Conservation (phyloP, 352 stramenopile genomes). For the Lagenidium giganteum region DNA sequence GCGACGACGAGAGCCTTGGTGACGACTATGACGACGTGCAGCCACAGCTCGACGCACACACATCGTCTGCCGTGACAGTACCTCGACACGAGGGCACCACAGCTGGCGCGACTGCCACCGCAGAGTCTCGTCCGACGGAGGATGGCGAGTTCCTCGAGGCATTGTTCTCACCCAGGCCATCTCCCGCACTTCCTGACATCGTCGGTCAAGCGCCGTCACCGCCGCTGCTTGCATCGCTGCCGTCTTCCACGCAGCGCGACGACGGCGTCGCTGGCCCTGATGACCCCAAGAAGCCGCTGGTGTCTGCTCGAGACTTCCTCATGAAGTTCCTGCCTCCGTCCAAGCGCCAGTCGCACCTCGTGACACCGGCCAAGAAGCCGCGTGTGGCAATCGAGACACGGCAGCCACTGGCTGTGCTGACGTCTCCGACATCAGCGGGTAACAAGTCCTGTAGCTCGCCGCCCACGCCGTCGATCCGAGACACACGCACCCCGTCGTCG, state of each 20-base stretch:
- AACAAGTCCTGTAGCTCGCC: no score
- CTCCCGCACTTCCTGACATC: no score
- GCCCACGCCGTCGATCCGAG: no score
- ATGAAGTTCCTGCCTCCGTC: constrained; percentile 34
- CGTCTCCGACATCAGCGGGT: constrained; percentile 12
- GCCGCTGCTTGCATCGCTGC: no score
- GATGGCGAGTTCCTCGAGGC: constrained; percentile 22
- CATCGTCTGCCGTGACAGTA: no score
- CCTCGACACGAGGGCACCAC: no score
- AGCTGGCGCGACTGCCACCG: neutral
- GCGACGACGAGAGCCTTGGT: constrained; percentile 35
- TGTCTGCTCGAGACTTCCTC: constrained; percentile 58
- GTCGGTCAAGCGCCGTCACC: no score
- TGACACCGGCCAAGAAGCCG: no score
- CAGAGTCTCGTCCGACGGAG: constrained; percentile 5
- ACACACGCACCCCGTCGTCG: no score
- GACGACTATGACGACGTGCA: constrained; percentile 8
- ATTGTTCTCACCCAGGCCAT: constrained; percentile 14
- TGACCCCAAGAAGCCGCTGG: constrained; percentile 61
- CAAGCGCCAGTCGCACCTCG: neutral
- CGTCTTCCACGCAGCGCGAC: no score
- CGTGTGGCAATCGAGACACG: constrained; percentile 4
- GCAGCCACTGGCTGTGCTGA: constrained; percentile 5
- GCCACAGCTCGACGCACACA: no score
- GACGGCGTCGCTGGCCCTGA: no score